Evolutionary conservation across 768 basidiomycete genomes (phyloP), one percentile per base, ranked within the genome.

Genomic region (Lentinula sp.): DNA sequence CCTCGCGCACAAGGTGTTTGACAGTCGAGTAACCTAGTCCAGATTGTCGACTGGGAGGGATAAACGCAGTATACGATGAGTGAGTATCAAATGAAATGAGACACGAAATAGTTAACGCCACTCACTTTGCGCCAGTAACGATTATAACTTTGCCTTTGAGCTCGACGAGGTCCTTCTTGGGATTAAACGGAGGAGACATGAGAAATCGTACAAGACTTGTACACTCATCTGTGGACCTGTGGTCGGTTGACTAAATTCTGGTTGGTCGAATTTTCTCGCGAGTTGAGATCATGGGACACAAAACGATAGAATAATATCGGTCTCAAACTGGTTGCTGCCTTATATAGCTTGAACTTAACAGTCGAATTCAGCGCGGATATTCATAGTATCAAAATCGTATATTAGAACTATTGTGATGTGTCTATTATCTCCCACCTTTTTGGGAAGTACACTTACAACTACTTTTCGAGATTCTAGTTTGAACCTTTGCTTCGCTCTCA

Each of bases 21-120:
- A 75, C 72, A 1, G 75, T 77, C 1, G 71, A 69, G 54, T 73
- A 74, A 0, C 81, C 81, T 4, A 80, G 69, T 1, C 80, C 77
- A 1, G 71, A 58, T 1, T 41, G 18, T 33, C 41, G 35, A n/a
- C 57, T 59, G 37, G 33, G 10, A 15, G 15, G 7, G 32, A 36
- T 37, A 55, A 48, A 48, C 46, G 46, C 20, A 7, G 10, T 12
- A 23, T 12, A 50, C 8, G 15, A 50, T 50, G 18, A 18, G 15
- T 36, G 32, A 39, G 15, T 23, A 28, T 3, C 28, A 28, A 28
- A 28, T 28, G 28, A 28, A 28, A 28, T 28, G 28, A 28, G 28
- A 28, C 28, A 28, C 28, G 3, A 3, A 28, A 28, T 3, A 28
- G 1, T 28, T 28, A 3, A 28, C 3, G 55, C 32, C 7, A 28